phyloP scores from a whole-genome alignment of 2,329 filamentous ascomycete species.

The Cercospora sp. region DNA sequence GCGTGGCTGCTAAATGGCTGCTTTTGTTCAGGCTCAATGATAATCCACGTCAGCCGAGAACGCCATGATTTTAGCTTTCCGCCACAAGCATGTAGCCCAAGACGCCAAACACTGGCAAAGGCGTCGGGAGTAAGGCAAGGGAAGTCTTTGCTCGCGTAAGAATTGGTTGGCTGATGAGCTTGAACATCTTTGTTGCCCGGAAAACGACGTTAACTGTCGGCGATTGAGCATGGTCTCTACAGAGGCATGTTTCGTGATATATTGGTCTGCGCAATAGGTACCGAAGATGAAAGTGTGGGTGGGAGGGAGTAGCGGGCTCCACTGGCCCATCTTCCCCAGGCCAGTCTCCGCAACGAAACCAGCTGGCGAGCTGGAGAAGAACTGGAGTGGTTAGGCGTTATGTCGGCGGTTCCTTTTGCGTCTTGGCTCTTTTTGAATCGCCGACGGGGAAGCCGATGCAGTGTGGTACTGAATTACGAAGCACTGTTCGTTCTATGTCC shows the following conservation, averaged over 20 bases:
- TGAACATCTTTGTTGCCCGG: neutral
- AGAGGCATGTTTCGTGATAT: neutral
- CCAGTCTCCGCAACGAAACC: neutral
- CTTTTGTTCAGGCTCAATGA: conserved; percentile 19
- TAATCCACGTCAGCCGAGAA: conserved; percentile 17
- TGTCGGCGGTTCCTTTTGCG: neutral
- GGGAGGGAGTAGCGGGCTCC: neutral
- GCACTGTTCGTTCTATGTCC: neutral
- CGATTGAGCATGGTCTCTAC: neutral
- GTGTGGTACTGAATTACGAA: neutral
- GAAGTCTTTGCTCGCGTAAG: conserved; percentile 12
- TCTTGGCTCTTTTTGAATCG: neutral
- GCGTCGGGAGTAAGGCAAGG: neutral
- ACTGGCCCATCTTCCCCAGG: neutral
- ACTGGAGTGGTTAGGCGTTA: conserved; percentile 7
- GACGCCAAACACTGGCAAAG: conserved; percentile 5
- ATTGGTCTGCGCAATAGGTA: neutral
- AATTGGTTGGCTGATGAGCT: conserved; percentile 14
- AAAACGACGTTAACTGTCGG: neutral
- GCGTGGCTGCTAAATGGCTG: neutral
- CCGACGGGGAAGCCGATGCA: conserved; percentile 3
- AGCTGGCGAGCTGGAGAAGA: neutral
- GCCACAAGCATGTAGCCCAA: conserved; percentile 6
- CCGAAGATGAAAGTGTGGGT: neutral
- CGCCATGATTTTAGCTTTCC: conserved; percentile 12